Conservation (phyloP, 495 filamentous ascomycete species). For the Penicillium turbatum region DNA sequence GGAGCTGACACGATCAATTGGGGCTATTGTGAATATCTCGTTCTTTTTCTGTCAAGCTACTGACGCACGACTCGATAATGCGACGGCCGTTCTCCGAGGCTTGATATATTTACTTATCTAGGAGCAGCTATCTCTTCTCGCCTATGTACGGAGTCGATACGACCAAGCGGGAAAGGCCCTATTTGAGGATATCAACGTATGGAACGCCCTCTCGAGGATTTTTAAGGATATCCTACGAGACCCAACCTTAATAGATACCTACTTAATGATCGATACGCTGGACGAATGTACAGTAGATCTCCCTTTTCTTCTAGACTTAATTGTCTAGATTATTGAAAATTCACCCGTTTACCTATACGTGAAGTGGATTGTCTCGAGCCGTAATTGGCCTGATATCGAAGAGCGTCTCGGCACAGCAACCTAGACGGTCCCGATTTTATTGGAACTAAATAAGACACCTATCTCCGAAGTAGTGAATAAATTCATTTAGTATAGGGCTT, state of each 20-base stretch:
- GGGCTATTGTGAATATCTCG: constrained; percentile 21
- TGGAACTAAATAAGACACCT: constrained; percentile 29
- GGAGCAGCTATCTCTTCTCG: constrained; percentile 30
- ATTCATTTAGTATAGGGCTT: constrained; percentile 34
- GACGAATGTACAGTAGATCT: constrained; percentile 40
- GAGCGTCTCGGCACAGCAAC: neutral
- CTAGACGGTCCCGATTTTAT: neutral
- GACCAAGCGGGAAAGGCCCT: constrained; percentile 15
- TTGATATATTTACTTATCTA: constrained; percentile 38
- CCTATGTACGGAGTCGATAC: constrained; percentile 19
- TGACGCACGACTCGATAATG: constrained; percentile 31
- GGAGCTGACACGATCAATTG: constrained; percentile 19
- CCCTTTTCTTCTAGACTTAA: constrained; percentile 29
- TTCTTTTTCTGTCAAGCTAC: constrained; percentile 49
- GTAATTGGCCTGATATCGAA: constrained; percentile 24
- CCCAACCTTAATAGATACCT: constrained; percentile 19
- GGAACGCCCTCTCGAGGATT: constrained; percentile 25
- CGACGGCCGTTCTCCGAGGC: constrained; percentile 38
- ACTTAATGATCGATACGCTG: constrained; percentile 46
- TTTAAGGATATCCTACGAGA: constrained; percentile 35
- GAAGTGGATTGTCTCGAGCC: constrained; percentile 34
- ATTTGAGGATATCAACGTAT: constrained; percentile 36
- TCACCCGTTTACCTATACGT: constrained; percentile 3
- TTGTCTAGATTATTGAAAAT: constrained; percentile 17
- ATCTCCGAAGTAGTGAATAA: constrained; percentile 19